Base-by-base conservation (phyloP, 768 basidiomycete species). In the Mycena capillaripes region DNA sequence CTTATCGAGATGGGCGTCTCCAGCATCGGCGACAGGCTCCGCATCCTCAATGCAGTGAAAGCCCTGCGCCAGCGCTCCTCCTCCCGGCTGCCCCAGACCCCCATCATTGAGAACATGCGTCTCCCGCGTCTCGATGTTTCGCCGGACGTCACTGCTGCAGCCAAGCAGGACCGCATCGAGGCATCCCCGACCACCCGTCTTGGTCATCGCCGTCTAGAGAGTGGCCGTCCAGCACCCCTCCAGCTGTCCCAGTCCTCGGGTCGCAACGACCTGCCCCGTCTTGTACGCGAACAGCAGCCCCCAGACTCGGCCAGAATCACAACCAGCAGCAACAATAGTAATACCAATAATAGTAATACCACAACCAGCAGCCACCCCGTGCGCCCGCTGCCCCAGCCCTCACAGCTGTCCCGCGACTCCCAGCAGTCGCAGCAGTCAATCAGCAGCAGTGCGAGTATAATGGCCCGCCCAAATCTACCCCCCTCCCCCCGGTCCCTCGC, bases 11-110 rank as follows among this genome's bases (percentile, higher is more conserved):
- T 99, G 91, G 94, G 94, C 17, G 89, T 99, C 32, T 77, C 86
- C 36, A 95, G 93, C 81, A 93, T 99, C 48, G 98, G 98, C 14
- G 98, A 99, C 82, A 86, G 97, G 58, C 90, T 98, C 10, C 89
- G 95, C 78, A 93, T 99, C 59, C 78, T 96, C 23, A 93, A 90
- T 68, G 97, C 92, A 1, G 93, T 99, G 70, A 97, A 96, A 79
- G 79, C 84, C 7, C 86, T 99, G 19, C 86, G 97, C 38, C 88
- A 89, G 74, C 87, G 87, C 72, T 91, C 90, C 57, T 79, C 84
- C 4, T 68, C 79, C 3, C 76, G 75, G 58, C 58, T 78, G 23
- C 59, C 77, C 25, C 30, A 79, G 11, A 75, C 75, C 5, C 34
- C 68, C 78, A 70, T 69, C 38, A 62, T 70, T 19, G 60, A 66